Evolutionary conservation across 2,329 filamentous ascomycete species (phyloP).

Genomic region (Phialophora tarda): DNA sequence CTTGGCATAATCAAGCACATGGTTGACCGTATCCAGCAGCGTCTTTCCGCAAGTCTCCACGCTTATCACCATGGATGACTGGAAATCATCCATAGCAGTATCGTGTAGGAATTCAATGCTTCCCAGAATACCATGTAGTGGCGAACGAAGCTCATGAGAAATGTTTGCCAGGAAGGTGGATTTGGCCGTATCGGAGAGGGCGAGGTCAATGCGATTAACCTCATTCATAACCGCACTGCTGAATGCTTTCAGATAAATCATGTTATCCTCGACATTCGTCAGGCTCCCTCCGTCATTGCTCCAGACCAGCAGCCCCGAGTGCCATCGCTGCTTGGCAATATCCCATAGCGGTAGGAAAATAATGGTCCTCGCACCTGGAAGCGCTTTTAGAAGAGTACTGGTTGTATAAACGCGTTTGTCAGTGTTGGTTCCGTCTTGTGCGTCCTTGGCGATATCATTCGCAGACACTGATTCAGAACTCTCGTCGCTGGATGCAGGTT

Average conservation of each 20-base stretch:
- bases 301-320: constrained; percentile 55
- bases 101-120: constrained; percentile 50
- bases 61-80: constrained; percentile 48
- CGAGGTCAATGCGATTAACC: constrained; percentile 50
- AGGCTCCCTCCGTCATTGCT: constrained; percentile 45
- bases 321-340: constrained; percentile 54
- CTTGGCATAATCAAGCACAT: constrained; percentile 59
- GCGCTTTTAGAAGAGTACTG: constrained; percentile 28
- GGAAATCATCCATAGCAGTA: constrained; percentile 49
- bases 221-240: constrained; percentile 52
- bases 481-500: constrained; percentile 79
- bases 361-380: constrained; percentile 36
- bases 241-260: constrained; percentile 51
- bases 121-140: constrained; percentile 51
- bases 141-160: constrained; percentile 52
- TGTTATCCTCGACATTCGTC: constrained; percentile 46
- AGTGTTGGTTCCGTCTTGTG: neutral
- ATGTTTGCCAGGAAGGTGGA: constrained; percentile 53
- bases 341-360: constrained; percentile 61
- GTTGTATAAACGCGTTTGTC: constrained; percentile 24
- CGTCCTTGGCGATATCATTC: constrained; percentile 18
- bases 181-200: constrained; percentile 52
- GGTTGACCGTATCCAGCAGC: constrained; percentile 52
- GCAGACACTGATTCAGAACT: constrained; percentile 37
- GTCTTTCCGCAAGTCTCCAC: constrained; percentile 52